Evolutionary conservation across 495 filamentous ascomycete genomes (phyloP), one percentile per base, ranked within the genome.

Genomic region (Podospora comata): DNA sequence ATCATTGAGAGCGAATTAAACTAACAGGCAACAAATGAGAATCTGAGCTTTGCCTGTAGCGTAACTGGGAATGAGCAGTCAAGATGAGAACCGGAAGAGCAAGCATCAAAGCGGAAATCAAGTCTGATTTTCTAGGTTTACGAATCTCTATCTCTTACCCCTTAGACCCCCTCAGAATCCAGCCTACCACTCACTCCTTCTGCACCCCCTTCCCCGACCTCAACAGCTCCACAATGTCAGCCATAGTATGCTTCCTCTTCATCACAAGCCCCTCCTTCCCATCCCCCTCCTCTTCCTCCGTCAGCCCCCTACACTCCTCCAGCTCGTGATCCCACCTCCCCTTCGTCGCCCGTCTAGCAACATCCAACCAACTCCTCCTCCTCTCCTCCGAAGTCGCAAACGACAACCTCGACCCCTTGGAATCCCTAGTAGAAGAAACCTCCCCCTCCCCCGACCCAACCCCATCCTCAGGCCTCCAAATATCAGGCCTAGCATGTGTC

Each of bases 181-280:
- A 48, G 39, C 13, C 39, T 48, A 39, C 13, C 6, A 11, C 9
- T 48, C 39, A 48, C 39, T 48, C 15, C 39, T 11, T 48, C 39
- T 6, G 3, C 39, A 11, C 15, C 39, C 39, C 39, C 39, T 48
- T 48, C 39, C 7, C 39, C 39, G 13, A 13, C 39, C 11, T 48
- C 39, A 48, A 48, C 39, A 48, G 13, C 13, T 48, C 39, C 9
- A 48, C 39, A 48, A 48, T 48, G 13, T 48, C 39, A 48, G 39
- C 39, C 9, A 48, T 65, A 62, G 44, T 48, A 56, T 63, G 19
- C 53, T 27, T 65, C 19, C 19, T 23, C 19, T 48, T 57, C 48
- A 3, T 48, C 39, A 48, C 39, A 6, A 48, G 20, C 39, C 39
- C 3, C 39, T 48, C 13, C 39, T 48, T 11, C 39, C 34, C 11